Base-by-base conservation (phyloP, 2,329 filamentous ascomycete genomes). In the Chalara sp. region DNA sequence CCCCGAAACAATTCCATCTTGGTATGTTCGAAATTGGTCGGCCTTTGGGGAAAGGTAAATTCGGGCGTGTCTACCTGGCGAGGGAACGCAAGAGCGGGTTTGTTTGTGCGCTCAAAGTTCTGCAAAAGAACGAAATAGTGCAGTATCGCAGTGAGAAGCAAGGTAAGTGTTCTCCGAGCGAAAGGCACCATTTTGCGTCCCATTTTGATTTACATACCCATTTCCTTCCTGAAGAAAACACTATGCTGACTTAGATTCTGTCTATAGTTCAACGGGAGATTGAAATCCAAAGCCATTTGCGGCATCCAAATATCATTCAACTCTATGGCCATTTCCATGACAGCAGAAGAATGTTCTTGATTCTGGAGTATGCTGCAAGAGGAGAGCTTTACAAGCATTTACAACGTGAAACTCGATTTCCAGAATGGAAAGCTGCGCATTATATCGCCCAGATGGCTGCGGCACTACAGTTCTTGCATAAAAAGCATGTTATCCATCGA, bases 401-500 rank as follows among this genome's bases (percentile, higher is more conserved):
- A 53, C 76, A 83, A 46, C 79, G 80, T 58, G 84, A 85, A 60
- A 76, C 81, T 62, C 75, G 78, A 44, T 88, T 88, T 62, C 80
- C 83, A 0, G 84, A 88, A 65, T 83, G 79, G 75, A 84, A 85
- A 60, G 84, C 84, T 28, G 83, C 84, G 29, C 80, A 85, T 63
- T 88, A 87, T 63, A 80, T 88, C 57, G 84, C 84, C 3, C 84
- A 88, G 62, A 87, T 87, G 84, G 83, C 84, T n/a, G 86, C 86
- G 43, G 90, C 90, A 0, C 73, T 96, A 61, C 84, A 85, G 59
- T 97, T 96, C 65, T 78, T 96, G 44, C 91, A 96, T 74, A 89
- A 89, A 67, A 97, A 97, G 74, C 90, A 96, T 68, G 88, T 97
- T 60, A 97, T 97, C 73, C 92, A 97, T 70, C 81, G 91, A 53